Evolutionary conservation across 768 basidiomycete species (phyloP).

Genomic region (Mycena metata): DNA sequence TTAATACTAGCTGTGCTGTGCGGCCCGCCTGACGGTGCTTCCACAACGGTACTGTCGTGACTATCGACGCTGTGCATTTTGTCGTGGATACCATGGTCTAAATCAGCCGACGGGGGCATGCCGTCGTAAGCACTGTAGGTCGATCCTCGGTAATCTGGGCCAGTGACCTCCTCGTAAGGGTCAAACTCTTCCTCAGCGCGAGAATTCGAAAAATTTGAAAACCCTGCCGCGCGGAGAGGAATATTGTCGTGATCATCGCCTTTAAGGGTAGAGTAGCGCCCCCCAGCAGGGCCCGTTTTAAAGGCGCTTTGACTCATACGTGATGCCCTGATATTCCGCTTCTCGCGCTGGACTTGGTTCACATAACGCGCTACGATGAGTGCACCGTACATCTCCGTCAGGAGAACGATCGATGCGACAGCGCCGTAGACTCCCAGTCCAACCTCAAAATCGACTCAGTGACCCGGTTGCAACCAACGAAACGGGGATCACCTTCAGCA

Average conservation of each 20-base stretch:
- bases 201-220: constrained; percentile 35
- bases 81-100: constrained; percentile 18
- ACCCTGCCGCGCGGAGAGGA: constrained; percentile 34
- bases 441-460: constrained; percentile 41
- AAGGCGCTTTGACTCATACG: constrained; percentile 53
- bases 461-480: background rate
- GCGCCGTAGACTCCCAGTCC: constrained; percentile 62
- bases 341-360: constrained; percentile 65
- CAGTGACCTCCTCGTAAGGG: constrained; percentile 53
- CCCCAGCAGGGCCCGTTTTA: constrained; percentile 47
- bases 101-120: constrained; percentile 21
- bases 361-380: constrained; percentile 68
- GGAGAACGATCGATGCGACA: constrained; percentile 58
- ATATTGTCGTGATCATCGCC: constrained; percentile 34
- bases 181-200: constrained; percentile 50
- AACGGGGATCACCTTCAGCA: constrained; percentile 47
- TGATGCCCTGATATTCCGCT: constrained; percentile 55
- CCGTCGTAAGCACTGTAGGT: constrained; percentile 34
- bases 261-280: constrained; percentile 46
- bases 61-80: background rate
- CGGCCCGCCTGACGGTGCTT: background rate
- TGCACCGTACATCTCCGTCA: constrained; percentile 69
- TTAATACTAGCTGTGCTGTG: background rate
- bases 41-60: too few relatives aligned
- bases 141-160: constrained; percentile 30